Conservation (phyloP, 805 yeast genomes). For the Lachancea sp. region DNA sequence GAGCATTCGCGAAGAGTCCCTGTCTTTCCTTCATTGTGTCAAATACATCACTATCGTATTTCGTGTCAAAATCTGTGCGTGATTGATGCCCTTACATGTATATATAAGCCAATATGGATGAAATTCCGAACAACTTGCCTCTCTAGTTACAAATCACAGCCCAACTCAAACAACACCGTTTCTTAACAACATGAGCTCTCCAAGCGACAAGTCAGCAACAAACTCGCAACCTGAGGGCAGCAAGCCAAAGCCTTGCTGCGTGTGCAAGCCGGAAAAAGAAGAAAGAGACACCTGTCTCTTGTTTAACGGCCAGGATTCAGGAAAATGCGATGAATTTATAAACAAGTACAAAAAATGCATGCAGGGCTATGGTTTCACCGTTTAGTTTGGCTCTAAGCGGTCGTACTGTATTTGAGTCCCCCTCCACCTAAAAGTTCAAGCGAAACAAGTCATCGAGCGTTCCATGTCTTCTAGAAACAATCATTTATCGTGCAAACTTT, state of each 20-base stretch:
- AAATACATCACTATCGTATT: too few relatives aligned
- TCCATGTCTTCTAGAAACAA: neutral
- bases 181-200: neutral
- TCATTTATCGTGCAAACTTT: too few relatives aligned
- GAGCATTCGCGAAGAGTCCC: too few relatives aligned
- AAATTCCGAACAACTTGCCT: too few relatives aligned
- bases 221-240: conserved; percentile 5
- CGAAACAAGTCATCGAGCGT: neutral
- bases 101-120: too few relatives aligned
- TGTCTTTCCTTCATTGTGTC: too few relatives aligned
- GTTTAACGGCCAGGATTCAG: conserved; percentile 74
- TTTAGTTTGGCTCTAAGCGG: neutral
- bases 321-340: conserved; percentile 70
- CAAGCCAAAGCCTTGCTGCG: conserved; percentile 95
- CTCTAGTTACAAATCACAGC: neutral
- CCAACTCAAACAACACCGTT: neutral
- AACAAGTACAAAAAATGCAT: conserved; percentile 75
- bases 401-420: too few relatives aligned
- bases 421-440: neutral
- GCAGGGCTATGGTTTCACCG: conserved; percentile 78
- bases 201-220: neutral
- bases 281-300: conserved; percentile 82
- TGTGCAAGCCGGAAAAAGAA: conserved; percentile 78
- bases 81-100: too few relatives aligned
- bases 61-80: too few relatives aligned